phyloP scores from a whole-genome alignment of 257 asterid genomes.

The Solanum appendiculatum region DNA sequence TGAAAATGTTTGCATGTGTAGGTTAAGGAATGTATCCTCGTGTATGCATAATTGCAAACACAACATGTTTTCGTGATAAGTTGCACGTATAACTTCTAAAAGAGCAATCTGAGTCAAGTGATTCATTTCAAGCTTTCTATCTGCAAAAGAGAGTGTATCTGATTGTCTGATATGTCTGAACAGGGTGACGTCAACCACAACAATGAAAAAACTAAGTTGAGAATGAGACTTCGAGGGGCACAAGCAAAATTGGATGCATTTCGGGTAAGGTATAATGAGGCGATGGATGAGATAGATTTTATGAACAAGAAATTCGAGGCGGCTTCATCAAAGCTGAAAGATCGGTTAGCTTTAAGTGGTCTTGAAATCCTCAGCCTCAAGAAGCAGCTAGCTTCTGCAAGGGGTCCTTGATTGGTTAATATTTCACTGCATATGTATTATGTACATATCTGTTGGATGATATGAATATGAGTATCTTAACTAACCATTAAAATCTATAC shows the following conservation, averaged over 20 bases:
- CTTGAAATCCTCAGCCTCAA: conserved; percentile 41
- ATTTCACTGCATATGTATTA: background rate
- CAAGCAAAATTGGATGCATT: conserved; percentile 52
- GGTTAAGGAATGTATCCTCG: background rate
- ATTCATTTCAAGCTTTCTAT: background rate
- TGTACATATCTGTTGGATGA: background rate
- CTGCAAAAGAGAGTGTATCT: background rate
- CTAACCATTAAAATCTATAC: background rate
- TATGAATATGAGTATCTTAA: background rate
- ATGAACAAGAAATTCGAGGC: conserved; percentile 45
- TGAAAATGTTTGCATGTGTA: background rate
- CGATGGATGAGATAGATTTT: conserved; percentile 30
- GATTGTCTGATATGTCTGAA: conserved; percentile 1
- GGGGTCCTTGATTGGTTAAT: conserved; percentile 1
- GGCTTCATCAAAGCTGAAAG: conserved; percentile 51
- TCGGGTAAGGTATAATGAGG: conserved; percentile 34
- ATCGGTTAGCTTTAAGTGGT: conserved; percentile 36
- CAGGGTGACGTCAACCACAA: conserved; percentile 32
- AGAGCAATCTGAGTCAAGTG: background rate
- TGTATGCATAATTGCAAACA: background rate
- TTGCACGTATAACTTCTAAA: background rate
- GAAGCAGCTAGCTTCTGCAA: conserved; percentile 36
- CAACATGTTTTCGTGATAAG: background rate
- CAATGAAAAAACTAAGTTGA: conserved; percentile 43
- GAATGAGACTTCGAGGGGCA: conserved; percentile 53